phyloP scores from a whole-genome alignment of 441 rosid genomes.

The Arabidopsis lyrata region DNA sequence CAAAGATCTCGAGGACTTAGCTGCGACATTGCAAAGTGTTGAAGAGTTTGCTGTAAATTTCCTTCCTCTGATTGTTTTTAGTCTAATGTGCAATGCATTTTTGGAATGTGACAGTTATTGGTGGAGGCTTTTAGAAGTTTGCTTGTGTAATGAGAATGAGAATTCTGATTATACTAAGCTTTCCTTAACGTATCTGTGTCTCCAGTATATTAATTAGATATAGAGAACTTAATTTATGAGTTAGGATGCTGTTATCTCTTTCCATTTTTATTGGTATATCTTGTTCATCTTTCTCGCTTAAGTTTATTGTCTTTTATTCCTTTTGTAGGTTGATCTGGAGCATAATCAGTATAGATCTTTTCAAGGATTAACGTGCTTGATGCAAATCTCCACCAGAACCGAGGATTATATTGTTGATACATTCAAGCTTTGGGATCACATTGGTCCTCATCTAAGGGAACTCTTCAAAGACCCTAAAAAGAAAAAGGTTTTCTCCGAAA shows the following conservation, averaged over 20 bases:
- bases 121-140: constrained; percentile 13
- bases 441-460: constrained; percentile 88
- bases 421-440: constrained; percentile 78
- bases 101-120: not conserved
- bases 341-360: constrained; percentile 97
- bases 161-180: not conserved
- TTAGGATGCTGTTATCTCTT: not conserved
- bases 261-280: not conserved
- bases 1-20: constrained; percentile 79
- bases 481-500: constrained; percentile 68
- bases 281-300: not conserved
- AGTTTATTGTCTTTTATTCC: not conserved
- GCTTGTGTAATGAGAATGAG: not conserved
- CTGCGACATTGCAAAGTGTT: constrained; percentile 62
- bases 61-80: constrained; percentile 8
- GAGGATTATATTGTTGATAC: constrained; percentile 92
- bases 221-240: not conserved
- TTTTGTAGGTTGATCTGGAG: constrained; percentile 89
- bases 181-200: not conserved
- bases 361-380: constrained; percentile 96
- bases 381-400: constrained; percentile 93
- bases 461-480: constrained; percentile 88
- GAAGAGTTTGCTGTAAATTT: constrained; percentile 82
- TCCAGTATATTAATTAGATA: not conserved
- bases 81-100: constrained; percentile 12